Base-by-base conservation (phyloP, 2,329 filamentous ascomycete genomes). In the Talaromyces sp. region DNA sequence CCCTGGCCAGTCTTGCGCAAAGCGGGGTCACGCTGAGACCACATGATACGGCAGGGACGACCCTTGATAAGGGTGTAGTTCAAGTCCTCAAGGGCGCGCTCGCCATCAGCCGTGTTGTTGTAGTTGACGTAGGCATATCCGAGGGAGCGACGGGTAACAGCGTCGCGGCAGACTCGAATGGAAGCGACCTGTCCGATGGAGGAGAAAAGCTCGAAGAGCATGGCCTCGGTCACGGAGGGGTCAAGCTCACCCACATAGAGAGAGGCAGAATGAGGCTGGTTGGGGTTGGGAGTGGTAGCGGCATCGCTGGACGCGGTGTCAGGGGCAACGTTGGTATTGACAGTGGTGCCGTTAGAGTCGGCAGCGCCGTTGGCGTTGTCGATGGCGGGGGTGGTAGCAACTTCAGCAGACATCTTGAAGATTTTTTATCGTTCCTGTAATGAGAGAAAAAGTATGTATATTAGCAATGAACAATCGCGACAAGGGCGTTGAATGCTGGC, bases 81-180 rank as follows among this genome's bases (percentile, higher is more conserved):
- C 74, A 99, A 88, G 84, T 99, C 95, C 84, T 99, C 95, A 68
- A 99, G 89, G 75, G 95, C 95, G 83, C 96, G 96, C 86, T 99
- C 95, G 74, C 95, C 95, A 79, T 99, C 95, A 69, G 88, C 81
- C 68, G 93, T 96, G 81, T 92, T 94, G 86, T 98, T 99, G 89
- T 98, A 99, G 89, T 99, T 99, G 83, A 99, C 95, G 81, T 99
- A 99, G 81, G 95, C 95, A 81, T 99, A 99, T 72, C 95, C 95
- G 72, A 99, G 92, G 70, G 95, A 99, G 82, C 95, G 94, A 80
- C 95, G 93, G 77, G 95, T 98, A 78, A 99, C 93, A 69, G 95
- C 94, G 78, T 99, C 95, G 83, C 95, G 95, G 88, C 95, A 99
- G 79, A 99, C 95, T 87, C 95, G 95, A 81, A 99, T 99, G 68